These are phyloP conservation scores for Pleodorina starrii DNA, from an alignment of 139 green algal species.

Conservation along the genomic window DNA sequence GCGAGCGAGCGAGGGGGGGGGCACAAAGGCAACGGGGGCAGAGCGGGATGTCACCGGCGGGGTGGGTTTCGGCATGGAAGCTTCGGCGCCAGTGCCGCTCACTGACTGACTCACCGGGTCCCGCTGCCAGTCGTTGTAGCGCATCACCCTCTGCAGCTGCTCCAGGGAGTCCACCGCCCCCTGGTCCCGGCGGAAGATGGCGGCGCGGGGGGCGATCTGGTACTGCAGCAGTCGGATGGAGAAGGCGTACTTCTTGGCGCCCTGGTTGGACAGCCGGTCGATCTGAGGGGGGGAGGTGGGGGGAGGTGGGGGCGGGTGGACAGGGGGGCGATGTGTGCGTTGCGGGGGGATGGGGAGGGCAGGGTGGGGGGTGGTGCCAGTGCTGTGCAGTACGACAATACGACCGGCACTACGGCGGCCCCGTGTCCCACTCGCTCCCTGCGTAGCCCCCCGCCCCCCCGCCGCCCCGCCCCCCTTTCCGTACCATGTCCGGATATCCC, in stretches of 20 bases:
- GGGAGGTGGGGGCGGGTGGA: too few species aligned
- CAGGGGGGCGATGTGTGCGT: too few species aligned
- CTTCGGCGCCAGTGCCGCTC: too few species aligned
- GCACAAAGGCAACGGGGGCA: too few species aligned
- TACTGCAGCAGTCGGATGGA: slow-evolving; percentile 72
- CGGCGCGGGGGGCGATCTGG: slow-evolving; percentile 73
- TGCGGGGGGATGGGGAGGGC: neutral
- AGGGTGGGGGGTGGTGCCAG: neutral
- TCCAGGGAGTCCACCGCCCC: slow-evolving; percentile 60
- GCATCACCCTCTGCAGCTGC: slow-evolving; percentile 76
- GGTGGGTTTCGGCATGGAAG: too few species aligned
- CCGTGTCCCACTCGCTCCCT: too few species aligned
- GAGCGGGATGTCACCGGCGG: too few species aligned
- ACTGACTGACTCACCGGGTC: slow-evolving; percentile 56
- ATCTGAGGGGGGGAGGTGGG: slow-evolving; percentile 9
- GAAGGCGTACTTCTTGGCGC: slow-evolving; percentile 61
- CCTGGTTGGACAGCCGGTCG: slow-evolving; percentile 13
- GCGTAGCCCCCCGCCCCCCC: too few species aligned
- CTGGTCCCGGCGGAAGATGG: slow-evolving; percentile 85
- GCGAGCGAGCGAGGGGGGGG: too few species aligned
- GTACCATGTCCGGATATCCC: slow-evolving; percentile 70
- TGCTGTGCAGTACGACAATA: too few species aligned
- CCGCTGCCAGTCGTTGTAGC: slow-evolving; percentile 74
- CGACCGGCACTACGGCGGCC: too few species aligned
- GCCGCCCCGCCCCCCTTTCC: too few species aligned